These are phyloP conservation scores for Durio zibethinus DNA, from an alignment of 345 rosid genomes.

Conservation along the genomic window DNA sequence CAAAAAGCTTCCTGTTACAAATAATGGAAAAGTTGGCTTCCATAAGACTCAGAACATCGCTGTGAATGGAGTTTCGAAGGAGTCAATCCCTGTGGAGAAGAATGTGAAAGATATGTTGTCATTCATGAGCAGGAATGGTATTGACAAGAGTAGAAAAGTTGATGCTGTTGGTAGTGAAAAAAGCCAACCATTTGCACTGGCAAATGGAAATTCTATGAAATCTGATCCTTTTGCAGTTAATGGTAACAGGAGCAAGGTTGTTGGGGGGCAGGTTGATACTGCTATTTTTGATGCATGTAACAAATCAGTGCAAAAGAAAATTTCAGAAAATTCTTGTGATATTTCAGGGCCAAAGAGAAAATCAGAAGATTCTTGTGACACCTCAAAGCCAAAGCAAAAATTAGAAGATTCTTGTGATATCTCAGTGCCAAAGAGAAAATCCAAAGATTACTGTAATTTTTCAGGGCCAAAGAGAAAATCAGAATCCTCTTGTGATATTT, in stretches of 20 bases:
- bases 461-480: neutral
- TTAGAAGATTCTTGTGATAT: neutral
- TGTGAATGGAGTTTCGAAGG: constrained; percentile 36
- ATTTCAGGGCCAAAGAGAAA: constrained; percentile 44
- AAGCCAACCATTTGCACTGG: constrained; percentile 16
- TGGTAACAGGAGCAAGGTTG: constrained; percentile 26
- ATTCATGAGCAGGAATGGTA: constrained; percentile 25
- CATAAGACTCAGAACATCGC: constrained; percentile 39
- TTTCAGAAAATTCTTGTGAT: constrained; percentile 28
- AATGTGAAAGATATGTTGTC: constrained; percentile 38
- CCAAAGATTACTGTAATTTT: neutral
- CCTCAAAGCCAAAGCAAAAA: neutral
- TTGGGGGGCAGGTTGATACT: constrained; percentile 10
- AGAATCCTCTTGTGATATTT: neutral
- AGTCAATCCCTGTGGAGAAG: constrained; percentile 29
- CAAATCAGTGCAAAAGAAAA: constrained; percentile 34
- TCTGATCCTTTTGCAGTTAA: constrained; percentile 31
- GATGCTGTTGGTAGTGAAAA: constrained; percentile 32
- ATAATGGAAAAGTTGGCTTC: constrained; percentile 45
- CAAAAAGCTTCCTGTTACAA: constrained; percentile 40
- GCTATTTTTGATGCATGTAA: constrained; percentile 2
- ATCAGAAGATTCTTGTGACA: constrained; percentile 16
- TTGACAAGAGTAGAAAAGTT: constrained; percentile 34
- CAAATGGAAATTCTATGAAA: constrained; percentile 36
- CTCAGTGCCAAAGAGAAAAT: neutral